Evolutionary conservation across 257 asterid genomes (phyloP).

Genomic region (Rauvolfia tetraphylla): DNA sequence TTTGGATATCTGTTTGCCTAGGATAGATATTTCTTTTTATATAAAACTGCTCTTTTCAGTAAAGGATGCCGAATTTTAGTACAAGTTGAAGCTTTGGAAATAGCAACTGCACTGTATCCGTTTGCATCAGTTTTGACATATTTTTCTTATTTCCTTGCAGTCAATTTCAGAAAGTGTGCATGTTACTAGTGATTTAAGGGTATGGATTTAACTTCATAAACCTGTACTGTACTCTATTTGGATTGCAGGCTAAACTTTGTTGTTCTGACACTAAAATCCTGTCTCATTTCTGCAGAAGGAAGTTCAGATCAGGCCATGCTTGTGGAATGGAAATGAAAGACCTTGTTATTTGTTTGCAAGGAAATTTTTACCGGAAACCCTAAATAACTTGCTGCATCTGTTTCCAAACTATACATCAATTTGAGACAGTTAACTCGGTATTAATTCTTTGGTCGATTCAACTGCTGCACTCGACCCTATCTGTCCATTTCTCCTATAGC

Average conservation of each 20-base stretch:
- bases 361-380: slow-evolving; percentile 84
- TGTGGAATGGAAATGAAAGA: slow-evolving; percentile 83
- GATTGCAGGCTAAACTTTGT: background rate
- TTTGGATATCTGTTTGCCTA: background rate
- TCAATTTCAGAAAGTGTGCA: slow-evolving; percentile 70
- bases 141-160: slow-evolving; percentile 43
- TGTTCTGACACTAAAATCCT: background rate
- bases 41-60: no score
- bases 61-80: background rate
- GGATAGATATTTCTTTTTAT: background rate
- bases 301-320: slow-evolving; percentile 56
- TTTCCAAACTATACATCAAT: slow-evolving; percentile 74
- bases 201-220: slow-evolving; percentile 23
- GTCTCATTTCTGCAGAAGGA: slow-evolving; percentile 50
- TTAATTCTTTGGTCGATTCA: slow-evolving; percentile 59
- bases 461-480: slow-evolving; percentile 34
- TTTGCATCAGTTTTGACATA: background rate
- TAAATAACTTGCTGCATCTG: slow-evolving; percentile 55
- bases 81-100: background rate
- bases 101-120: no score
- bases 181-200: slow-evolving; percentile 76
- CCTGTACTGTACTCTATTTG: background rate
- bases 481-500: slow-evolving; percentile 41
- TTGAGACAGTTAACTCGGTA: slow-evolving; percentile 34
- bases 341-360: slow-evolving; percentile 87